Conservation (phyloP, 305 asterid genomes). For the Withania somnifera region DNA sequence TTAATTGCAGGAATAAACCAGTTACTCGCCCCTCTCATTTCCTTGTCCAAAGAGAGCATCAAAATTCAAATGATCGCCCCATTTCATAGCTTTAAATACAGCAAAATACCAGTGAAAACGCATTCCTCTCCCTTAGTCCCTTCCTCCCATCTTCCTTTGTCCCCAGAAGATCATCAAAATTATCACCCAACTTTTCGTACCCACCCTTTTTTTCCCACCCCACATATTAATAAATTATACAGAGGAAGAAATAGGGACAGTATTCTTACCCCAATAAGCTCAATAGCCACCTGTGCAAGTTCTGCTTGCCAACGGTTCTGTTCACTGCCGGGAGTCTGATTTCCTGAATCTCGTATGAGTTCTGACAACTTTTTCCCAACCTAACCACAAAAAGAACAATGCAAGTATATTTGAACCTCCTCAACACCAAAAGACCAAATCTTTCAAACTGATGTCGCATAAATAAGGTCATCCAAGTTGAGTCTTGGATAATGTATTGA, state of each 20-base stretch:
- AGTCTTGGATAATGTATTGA: background rate
- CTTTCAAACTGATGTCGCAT: background rate
- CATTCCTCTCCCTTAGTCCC: background rate
- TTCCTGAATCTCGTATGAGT: slow-evolving; percentile 93
- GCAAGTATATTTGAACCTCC: background rate
- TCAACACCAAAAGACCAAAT: background rate
- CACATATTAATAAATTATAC: background rate
- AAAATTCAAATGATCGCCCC: background rate
- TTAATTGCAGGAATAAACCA: background rate
- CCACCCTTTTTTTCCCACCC: background rate
- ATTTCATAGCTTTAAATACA: background rate
- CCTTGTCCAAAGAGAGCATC: background rate
- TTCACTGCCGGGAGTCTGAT: slow-evolving; percentile 73
- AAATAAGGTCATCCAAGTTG: background rate
- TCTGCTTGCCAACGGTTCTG: slow-evolving; percentile 94
- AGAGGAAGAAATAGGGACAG: background rate
- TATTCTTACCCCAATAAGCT: slow-evolving; percentile 80
- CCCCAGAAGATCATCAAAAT: background rate
- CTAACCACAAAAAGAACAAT: slow-evolving; percentile 24
- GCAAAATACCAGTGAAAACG: background rate
- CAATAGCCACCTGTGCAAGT: slow-evolving; percentile 88
- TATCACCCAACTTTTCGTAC: background rate
- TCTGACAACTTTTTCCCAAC: slow-evolving; percentile 89
- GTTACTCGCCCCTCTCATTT: background rate
- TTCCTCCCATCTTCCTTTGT: background rate